Conservation (phyloP, 2,329 filamentous ascomycete species). For the Lasiodiplodia theobromae region DNA sequence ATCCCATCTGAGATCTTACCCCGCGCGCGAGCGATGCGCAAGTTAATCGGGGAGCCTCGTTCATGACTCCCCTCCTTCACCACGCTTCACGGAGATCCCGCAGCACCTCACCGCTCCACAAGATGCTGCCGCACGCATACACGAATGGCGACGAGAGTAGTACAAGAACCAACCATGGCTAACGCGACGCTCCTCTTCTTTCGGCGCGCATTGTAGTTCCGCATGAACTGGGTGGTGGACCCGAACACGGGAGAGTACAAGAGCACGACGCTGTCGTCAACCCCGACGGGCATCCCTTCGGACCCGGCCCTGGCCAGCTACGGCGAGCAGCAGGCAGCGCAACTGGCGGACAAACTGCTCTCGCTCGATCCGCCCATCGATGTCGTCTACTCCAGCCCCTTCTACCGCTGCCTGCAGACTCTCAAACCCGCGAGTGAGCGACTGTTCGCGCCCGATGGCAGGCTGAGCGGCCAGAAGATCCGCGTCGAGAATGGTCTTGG, state of each 20-base stretch:
- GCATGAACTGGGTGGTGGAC: conserved; percentile 88
- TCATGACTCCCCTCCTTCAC: conserved; percentile 21
- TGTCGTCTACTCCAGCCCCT: conserved; percentile 69
- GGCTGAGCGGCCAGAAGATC: conserved; percentile 49
- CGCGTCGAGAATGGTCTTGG: conserved; percentile 61
- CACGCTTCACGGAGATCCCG: neutral
- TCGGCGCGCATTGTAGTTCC: conserved; percentile 67
- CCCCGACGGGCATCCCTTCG: conserved; percentile 85
- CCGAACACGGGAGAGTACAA: conserved; percentile 79
- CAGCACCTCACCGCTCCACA: neutral
- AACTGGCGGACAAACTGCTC: conserved; percentile 73
- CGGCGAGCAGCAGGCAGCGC: conserved; percentile 81
- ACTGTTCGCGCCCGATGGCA: conserved; percentile 39
- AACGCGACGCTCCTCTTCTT: conserved; percentile 27
- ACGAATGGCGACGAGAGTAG: neutral
- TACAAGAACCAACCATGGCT: conserved; percentile 31
- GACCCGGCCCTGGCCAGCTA: conserved; percentile 89
- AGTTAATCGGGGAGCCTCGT: conserved; percentile 26
- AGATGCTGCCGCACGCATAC: neutral
- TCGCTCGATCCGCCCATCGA: conserved; percentile 72
- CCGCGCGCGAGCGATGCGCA: conserved; percentile 1
- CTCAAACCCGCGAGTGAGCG: conserved; percentile 46
- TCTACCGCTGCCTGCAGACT: conserved; percentile 51
- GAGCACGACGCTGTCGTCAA: conserved; percentile 63
- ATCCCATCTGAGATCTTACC: conserved; percentile 18